phyloP scores from a whole-genome alignment of 2,329 filamentous ascomycete genomes.

The Colletotrichum karsti region DNA sequence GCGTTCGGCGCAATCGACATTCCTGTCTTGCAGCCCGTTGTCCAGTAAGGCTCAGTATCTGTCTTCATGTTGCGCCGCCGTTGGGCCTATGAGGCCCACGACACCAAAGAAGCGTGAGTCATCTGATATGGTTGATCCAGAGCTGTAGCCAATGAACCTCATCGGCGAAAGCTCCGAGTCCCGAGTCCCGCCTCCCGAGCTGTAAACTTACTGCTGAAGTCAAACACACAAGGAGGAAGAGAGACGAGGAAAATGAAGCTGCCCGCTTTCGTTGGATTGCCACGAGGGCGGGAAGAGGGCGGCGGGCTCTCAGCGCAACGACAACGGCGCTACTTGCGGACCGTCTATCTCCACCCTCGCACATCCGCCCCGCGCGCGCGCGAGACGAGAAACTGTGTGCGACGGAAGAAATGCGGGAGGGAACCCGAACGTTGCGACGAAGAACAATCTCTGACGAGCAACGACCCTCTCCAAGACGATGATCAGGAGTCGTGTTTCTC shows the following conservation, averaged over 20 bases:
- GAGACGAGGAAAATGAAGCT: neutral
- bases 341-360: neutral
- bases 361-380: neutral
- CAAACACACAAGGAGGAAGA: neutral
- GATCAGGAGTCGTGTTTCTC: conserved; percentile 4
- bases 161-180: neutral
- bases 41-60: neutral
- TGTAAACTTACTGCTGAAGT: neutral
- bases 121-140: conserved; percentile 21
- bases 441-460: neutral
- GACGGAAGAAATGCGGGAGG: neutral
- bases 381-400: neutral
- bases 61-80: neutral
- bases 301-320: neutral
- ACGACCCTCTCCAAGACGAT: neutral
- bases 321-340: neutral
- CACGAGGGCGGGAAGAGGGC: conserved; percentile 16
- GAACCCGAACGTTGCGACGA: neutral
- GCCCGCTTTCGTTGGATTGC: neutral
- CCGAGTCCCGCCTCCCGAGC: neutral
- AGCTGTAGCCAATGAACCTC: neutral
- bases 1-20: neutral
- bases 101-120: neutral
- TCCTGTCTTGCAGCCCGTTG: neutral
- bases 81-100: neutral